Base-by-base conservation (phyloP, 108 stramenopile genomes). In the Pseudonitzschia pungens region DNA sequence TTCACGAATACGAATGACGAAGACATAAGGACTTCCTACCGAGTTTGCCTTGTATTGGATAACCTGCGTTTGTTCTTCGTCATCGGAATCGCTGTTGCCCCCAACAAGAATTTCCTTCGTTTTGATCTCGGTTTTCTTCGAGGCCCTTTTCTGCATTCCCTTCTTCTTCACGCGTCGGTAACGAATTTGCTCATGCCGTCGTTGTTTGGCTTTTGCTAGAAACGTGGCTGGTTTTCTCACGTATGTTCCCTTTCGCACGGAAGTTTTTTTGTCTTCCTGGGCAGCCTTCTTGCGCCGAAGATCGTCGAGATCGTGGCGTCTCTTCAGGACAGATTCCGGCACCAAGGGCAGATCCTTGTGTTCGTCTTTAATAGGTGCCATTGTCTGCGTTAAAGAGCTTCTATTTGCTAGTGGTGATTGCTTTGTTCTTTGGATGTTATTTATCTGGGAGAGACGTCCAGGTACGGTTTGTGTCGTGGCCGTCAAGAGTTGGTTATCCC, bases 131-230 rank as follows among this genome's bases (percentile, higher is more conserved):
- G 69, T 68, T 53, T 83, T 89, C 44, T 88, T 83, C 43, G 85
- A 86, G 2, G 89, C 93, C 32, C 91, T 77, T 59, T 86, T 94
- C 65, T 89, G 88, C 93, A 94, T 94, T 27, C 93, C 93, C 81
- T 91, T 90, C 73, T 88, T 92, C 60, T 69, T 65, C 7, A 94
- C 89, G 28, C 93, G 86, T 51, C 78, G 76, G 78, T 81, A 94
- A 41, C 93, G 78, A 48, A 69, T 78, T 20, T 69, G 75, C n/a
- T 85, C 72, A 71, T 94, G 89, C 24, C 70, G 77, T 26, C 90
- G 65, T 8, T 77, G 71, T 54, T 78, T 73, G 1, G 83, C 84
- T 60, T 77, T 76, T 3, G 84, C 67, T 12, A 94, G 42, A 32
- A 92, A 74, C 0, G 81, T 86, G 74, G 89, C 93, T 50, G 93